Evolutionary conservation across 768 basidiomycete genomes (phyloP), one percentile per base, ranked within the genome.

Genomic region (Holtermanniella nyarrowii): DNA sequence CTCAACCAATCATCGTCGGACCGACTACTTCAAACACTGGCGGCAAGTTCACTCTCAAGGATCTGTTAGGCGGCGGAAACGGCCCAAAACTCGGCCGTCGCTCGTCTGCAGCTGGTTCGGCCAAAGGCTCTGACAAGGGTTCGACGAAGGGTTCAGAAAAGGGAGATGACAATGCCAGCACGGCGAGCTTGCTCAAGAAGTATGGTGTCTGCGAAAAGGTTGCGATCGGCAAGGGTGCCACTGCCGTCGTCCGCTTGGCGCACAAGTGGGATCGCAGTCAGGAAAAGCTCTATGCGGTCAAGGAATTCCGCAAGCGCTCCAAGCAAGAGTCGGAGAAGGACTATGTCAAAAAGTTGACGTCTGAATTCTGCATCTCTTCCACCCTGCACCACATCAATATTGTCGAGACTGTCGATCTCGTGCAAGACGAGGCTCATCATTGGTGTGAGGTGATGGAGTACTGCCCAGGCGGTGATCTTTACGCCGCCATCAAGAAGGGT

Each of bases 401-500:
- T 63, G 91, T 97, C 67, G 91, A 97, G 76, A 99, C 93, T 4
- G 93, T 99, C 53, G 93, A 99, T 72, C 82, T 99, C 53, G 86
- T 99, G n/a, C 95, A 99, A 64, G 95, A 99, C 72, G 93, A 99
- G 74, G 80, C 76, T 56, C 83, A 88, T 56, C 83, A 89, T 66
- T 99, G 93, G 93, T 99, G 93, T 68, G 95, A 97, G 71, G 93
- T 99, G 43, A 97, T 99, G 93, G 95, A 97, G 72, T 99, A 89
- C 69, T 99, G 93, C 67, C 90, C 90, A 2, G 95, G 95, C 42
- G 93, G 93, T 1, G 93, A 99, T 74, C 77, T 99, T 27, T 99
- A 99, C 69, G 91, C 91, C 23, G 93, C 90, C 31, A 99, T 99
- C 75, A 96, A 96, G 81, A 90, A 88, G 72, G 93, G 93, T 52